phyloP scores from a whole-genome alignment of 192 early-diverging fungal species.

The Jimgerdemannia lactiflua region DNA sequence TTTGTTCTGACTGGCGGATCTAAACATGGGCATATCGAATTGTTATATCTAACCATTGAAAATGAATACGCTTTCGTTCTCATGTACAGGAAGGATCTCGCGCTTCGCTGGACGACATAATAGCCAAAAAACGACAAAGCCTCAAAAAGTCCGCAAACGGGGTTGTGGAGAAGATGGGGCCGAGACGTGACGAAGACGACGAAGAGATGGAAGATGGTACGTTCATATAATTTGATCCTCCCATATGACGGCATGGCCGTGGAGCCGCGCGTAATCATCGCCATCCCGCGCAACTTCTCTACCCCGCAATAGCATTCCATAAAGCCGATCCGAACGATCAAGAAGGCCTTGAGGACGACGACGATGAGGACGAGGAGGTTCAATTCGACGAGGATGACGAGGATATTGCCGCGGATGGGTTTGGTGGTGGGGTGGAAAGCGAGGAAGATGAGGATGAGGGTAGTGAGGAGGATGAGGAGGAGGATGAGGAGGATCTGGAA shows the following conservation, averaged over 20 bases:
- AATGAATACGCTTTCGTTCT: too few species aligned
- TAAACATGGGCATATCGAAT: too few species aligned
- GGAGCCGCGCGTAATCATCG: too few species aligned
- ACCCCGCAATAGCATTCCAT: neutral
- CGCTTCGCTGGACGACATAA: conserved; percentile 36
- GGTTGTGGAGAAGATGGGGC: conserved; percentile 5
- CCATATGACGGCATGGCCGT: too few species aligned
- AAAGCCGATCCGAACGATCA: conserved; percentile 21
- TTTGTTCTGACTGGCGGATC: too few species aligned
- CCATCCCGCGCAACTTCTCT: too few species aligned
- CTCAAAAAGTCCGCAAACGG: conserved; percentile 6
- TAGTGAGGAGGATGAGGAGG: conserved; percentile 46
- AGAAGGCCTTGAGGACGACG: conserved; percentile 24
- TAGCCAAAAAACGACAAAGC: conserved; percentile 33
- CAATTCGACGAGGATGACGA: conserved; percentile 21
- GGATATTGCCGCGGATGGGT: conserved; percentile 27
- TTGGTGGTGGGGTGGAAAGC: conserved; percentile 21
- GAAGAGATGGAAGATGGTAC: conserved; percentile 23
- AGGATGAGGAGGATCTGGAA: conserved; percentile 39
- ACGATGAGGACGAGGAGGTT: conserved; percentile 9
- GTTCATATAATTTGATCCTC: neutral
- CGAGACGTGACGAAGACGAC: conserved; percentile 37
- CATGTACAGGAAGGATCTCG: conserved; percentile 6
- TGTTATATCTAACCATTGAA: too few species aligned
- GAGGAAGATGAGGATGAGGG: conserved; percentile 16